phyloP scores from a whole-genome alignment of 148 eudicot genomes.

The Diospyros kaki region DNA sequence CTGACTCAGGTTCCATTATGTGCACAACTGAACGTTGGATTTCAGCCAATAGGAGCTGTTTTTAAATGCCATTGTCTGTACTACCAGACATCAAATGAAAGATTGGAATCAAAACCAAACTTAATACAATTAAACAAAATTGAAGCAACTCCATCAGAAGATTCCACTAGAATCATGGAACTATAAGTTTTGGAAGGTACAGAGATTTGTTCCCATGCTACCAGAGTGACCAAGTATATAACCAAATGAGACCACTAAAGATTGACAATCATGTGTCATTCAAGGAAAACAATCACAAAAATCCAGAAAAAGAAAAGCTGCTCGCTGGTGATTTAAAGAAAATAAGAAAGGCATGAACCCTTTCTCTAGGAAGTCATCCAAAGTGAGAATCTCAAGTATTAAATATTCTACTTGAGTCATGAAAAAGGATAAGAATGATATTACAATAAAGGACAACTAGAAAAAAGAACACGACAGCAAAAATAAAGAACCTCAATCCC shows the following conservation, averaged over 20 bases:
- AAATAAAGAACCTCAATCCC: too few species aligned
- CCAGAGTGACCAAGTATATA: not conserved
- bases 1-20: not conserved
- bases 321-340: not conserved
- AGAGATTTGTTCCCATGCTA: not conserved
- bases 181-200: not conserved
- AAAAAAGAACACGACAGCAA: too few species aligned
- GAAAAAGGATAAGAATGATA: not conserved
- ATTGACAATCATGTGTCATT: not conserved
- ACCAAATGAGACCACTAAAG: not conserved
- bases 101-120: slow-evolving; percentile 4
- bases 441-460: not conserved
- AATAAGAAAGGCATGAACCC: not conserved
- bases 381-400: not conserved
- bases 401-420: not conserved
- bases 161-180: not conserved
- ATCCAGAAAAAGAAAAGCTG: not conserved
- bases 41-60: not conserved
- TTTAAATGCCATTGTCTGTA: not conserved
- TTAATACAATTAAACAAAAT: not conserved
- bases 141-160: not conserved
- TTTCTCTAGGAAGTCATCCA: not conserved
- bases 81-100: not conserved
- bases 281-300: not conserved
- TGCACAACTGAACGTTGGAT: not conserved